Base-by-base conservation (phyloP, 75 land plant genomes). In the Cupressus sempervirens region DNA sequence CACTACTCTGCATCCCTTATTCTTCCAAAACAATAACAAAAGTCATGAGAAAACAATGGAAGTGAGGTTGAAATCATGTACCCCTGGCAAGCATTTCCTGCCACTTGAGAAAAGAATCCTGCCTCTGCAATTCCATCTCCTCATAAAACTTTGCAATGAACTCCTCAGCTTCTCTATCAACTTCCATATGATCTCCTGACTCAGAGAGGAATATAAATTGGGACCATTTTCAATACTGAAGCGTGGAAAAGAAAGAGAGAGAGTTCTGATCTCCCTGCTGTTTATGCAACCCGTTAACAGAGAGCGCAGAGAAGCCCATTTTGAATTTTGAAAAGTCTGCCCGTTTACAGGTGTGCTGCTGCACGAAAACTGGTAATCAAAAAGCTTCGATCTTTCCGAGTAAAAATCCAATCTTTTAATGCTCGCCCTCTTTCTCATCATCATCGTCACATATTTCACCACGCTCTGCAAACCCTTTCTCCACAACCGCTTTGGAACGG, bases 91-190 rank as follows among this genome's bases (percentile, higher is more conserved):
- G 40, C 46, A 76, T 76, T 40, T 76, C 80, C 80, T 76, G 45
- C 11, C 43, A 76, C 40, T 76, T 36, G 1, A 14, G 7, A 40
- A 32, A 76, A 15, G 93, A 90, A 68, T 87, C 70, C 87, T 92
- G 91, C 38, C 91, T 74, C 68, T 92, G 94, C 89, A 89, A 4
- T 81, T 85, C 87, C 86, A 91, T 91, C 88, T 93, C 90, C 85
- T 84, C 62, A 86, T 93, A 88, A 45, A 93, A 93, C 54, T 84
- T 87, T 15, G 86, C 89, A 18, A 93, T 93, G 80, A 93, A 93
- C 85, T 89, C 82, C 75, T 93, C 94, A 3, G 92, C 92, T 80
- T 76, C 88, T 75, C 16, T 23, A 83, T 93, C 93, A 56, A 92
- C 88, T 75, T 54, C 89, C 34, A 46, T 62, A 4, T 16, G 50